phyloP scores from a whole-genome alignment of 495 filamentous ascomycete genomes.

The Aspergillus wentii region DNA sequence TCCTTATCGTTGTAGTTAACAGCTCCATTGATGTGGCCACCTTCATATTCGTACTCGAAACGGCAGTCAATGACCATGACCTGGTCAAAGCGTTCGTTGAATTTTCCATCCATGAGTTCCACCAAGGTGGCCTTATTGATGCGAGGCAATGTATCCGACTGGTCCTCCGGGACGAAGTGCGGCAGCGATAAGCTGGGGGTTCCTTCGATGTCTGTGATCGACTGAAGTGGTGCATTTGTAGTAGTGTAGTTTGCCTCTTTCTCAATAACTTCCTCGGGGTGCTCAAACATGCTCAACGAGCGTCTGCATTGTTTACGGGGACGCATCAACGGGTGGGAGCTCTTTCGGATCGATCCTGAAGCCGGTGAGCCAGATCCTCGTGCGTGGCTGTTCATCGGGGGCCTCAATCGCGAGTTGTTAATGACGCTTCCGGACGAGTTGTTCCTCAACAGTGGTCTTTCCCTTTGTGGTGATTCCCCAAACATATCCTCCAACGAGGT shows the following conservation, averaged over 20 bases:
- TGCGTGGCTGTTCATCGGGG: constrained; percentile 51
- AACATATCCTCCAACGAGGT: constrained; percentile 77
- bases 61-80: constrained; percentile 90
- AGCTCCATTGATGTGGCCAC: constrained; percentile 89
- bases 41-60: constrained; percentile 98
- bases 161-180: constrained; percentile 76
- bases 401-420: constrained; percentile 53
- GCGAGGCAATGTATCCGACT: constrained; percentile 78
- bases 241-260: constrained; percentile 52
- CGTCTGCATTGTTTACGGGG: constrained; percentile 84
- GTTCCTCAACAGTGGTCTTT: constrained; percentile 39
- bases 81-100: constrained; percentile 64
- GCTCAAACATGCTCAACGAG: constrained; percentile 96
- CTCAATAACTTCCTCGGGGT: constrained; percentile 80
- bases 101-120: constrained; percentile 83
- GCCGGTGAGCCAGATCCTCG: constrained; percentile 68
- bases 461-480: constrained; percentile 69
- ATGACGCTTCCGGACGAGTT: constrained; percentile 31
- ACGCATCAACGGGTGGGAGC: constrained; percentile 65
- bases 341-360: constrained; percentile 62
- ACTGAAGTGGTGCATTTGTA: constrained; percentile 54
- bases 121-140: constrained; percentile 77
- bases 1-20: constrained; percentile 97
- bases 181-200: constrained; percentile 69
- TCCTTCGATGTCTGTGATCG: constrained; percentile 74